Evolutionary conservation across 2,329 filamentous ascomycete genomes (phyloP).

Genomic region (Fusarium staphyleae): DNA sequence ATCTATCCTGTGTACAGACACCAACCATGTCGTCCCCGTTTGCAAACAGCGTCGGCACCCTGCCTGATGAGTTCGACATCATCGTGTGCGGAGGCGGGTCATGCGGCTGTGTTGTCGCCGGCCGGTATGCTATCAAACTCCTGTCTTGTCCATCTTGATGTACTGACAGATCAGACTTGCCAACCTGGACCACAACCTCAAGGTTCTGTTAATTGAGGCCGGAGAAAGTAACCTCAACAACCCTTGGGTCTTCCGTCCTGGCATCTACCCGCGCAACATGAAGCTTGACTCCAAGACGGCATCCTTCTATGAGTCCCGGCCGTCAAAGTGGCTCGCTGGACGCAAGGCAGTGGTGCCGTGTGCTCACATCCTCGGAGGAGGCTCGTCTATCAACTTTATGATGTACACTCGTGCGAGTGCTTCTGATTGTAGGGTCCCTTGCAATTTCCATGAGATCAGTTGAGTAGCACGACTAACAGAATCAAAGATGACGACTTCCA

Average conservation of each 20-base stretch:
- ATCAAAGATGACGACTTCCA: slow-evolving; percentile 70
- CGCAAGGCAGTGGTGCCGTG: slow-evolving; percentile 77
- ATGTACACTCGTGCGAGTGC: slow-evolving; percentile 51
- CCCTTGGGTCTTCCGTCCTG: slow-evolving; percentile 77
- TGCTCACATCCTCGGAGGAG: slow-evolving; percentile 75
- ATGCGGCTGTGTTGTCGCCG: slow-evolving; percentile 65
- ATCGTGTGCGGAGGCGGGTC: slow-evolving; percentile 80
- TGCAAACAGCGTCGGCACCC: slow-evolving; percentile 27
- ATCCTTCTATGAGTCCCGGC: slow-evolving; percentile 80
- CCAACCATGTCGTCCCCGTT: slow-evolving; percentile 33
- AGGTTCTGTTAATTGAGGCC: slow-evolving; percentile 73
- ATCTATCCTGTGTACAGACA: slow-evolving; percentile 1
- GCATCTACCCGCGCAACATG: slow-evolving; percentile 81
- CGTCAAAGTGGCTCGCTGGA: slow-evolving; percentile 75
- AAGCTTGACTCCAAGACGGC: slow-evolving; percentile 81
- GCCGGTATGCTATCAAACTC: slow-evolving; percentile 52
- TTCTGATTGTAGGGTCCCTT: slow-evolving; percentile 33
- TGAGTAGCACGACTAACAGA: not conserved
- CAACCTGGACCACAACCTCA: slow-evolving; percentile 77
- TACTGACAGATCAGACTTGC: slow-evolving; percentile 63
- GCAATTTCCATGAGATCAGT: not conserved
- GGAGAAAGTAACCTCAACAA: slow-evolving; percentile 80
- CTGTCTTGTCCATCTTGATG: not conserved
- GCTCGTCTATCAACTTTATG: slow-evolving; percentile 81
- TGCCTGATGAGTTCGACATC: slow-evolving; percentile 82